Evolutionary conservation across 2,329 filamentous ascomycete genomes (phyloP).

Genomic region (Colletotrichum euphorbiae): DNA sequence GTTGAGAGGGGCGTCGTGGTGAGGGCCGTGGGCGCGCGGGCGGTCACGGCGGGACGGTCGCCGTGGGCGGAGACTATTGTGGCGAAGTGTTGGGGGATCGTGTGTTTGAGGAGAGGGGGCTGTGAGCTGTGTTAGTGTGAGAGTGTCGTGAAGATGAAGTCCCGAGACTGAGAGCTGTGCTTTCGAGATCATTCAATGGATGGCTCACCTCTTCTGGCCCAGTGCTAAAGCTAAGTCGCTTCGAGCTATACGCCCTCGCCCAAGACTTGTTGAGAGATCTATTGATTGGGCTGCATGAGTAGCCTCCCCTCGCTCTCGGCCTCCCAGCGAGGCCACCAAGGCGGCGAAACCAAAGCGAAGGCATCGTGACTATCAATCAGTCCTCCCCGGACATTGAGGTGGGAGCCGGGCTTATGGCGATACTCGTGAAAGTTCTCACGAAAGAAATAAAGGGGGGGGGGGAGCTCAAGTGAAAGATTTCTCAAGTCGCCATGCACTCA

Average conservation of each 20-base stretch:
- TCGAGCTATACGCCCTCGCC: neutral
- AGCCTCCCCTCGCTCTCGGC: neutral
- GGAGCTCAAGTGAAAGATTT: no score
- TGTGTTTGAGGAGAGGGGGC: constrained; percentile 75
- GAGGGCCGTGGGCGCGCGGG: constrained; percentile 54
- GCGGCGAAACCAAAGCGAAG: neutral
- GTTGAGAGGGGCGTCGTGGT: constrained; percentile 40
- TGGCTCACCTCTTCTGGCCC: constrained; percentile 23
- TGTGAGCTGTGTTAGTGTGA: constrained; percentile 47
- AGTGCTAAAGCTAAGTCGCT: constrained; percentile 12
- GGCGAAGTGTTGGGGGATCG: constrained; percentile 79
- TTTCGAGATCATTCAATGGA: no score
- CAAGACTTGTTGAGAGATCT: no score
- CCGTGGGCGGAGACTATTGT: constrained; percentile 72
- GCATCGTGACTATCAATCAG: neutral
- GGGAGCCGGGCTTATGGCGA: neutral
- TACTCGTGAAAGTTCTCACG: neutral
- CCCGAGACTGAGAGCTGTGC: neutral
- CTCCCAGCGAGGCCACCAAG: neutral
- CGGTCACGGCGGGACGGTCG: constrained; percentile 70
- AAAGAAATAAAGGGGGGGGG: no score
- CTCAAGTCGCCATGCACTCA: no score
- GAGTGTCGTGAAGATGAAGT: neutral
- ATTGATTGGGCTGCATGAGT: no score
- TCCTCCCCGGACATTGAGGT: neutral